phyloP scores from a whole-genome alignment of 495 filamentous ascomycete species.

The Lasiosphaeris hirsuta region DNA sequence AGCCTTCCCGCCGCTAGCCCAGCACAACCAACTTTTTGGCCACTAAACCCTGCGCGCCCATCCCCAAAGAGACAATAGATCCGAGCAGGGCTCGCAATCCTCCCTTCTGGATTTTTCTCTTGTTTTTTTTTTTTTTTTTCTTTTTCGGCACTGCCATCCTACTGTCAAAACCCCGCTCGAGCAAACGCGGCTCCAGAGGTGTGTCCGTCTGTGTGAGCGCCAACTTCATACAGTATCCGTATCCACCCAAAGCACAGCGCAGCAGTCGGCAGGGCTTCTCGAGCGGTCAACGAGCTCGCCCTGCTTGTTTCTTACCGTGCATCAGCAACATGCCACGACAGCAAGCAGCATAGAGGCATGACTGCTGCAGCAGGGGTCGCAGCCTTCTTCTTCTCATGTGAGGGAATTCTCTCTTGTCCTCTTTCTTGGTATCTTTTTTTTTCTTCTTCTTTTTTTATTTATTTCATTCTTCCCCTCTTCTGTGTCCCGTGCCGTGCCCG shows the following conservation, averaged over 20 bases:
- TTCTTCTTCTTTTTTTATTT: background rate
- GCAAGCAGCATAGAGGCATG: background rate
- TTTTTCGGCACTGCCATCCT: too few species aligned
- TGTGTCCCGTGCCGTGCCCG: too few species aligned
- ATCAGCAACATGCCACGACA: conserved; percentile 1
- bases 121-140: too few species aligned
- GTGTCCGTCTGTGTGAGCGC: too few species aligned
- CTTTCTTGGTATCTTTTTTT: background rate
- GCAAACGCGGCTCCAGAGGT: too few species aligned
- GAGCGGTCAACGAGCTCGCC: background rate
- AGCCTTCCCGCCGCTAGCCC: conserved; percentile 6
- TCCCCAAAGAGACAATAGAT: conserved; percentile 4
- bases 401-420: background rate
- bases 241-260: too few species aligned
- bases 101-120: too few species aligned
- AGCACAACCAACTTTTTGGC: background rate
- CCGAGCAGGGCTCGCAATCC: conserved; percentile 4
- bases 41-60: background rate
- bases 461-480: too few species aligned
- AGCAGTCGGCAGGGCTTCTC: too few species aligned
- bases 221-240: too few species aligned
- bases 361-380: background rate
- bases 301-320: conserved; percentile 14
- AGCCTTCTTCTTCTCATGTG: background rate
- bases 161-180: too few species aligned